Evolutionary conservation across 106 monocot genomes (phyloP), one percentile per base, ranked within the genome.

Genomic region (Ottelia alismoides): DNA sequence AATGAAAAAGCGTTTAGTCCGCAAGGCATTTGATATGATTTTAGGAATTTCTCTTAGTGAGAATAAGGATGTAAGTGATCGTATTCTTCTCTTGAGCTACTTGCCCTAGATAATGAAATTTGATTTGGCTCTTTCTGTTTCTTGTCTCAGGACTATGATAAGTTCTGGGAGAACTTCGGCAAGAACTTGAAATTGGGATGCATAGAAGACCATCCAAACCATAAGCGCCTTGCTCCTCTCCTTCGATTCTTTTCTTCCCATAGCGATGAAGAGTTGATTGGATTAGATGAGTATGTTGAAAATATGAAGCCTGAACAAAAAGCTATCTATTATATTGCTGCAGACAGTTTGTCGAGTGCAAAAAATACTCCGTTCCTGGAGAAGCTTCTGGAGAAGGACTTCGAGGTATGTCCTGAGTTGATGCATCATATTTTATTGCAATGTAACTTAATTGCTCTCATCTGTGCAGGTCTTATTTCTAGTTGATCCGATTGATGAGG

Each of bases 11-110:
- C 62, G 98, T 2, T 55, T 99, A 40, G 98, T 99, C 20, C 78
- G 98, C 18, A 99, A 99, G 56, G 80, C 98, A 0, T 99, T 99
- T 70, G 98, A 99, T 63, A 90, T 99, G 98, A 99, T 99, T 48
- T 61, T 86, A 57, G 90, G 86, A 22, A 90, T 99, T 56, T 90
- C 98, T 55, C 77, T 80, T 2, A 86, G 90, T 62, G 98, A 99
- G 40, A 91, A 90, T 58, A 85, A 20, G 70, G 90, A 99, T 63
- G 98, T 99, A 68, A 79, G 86, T 49, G 9, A 25, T 27, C 22
- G 14, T 18, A n/a, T 49, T 49, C 6, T 43, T 3, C 48, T 12
- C 48, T 17, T n/a, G 3, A 49, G 3, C 20, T 6, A 7, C 40
- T 43, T 7, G 40, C 10, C 40, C 16, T 43, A 43, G 40, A 7